These are phyloP conservation scores for Pseudocohnilembus persalinus DNA, from an alignment of 169 alveolate genomes.

Conservation along the genomic window DNA sequence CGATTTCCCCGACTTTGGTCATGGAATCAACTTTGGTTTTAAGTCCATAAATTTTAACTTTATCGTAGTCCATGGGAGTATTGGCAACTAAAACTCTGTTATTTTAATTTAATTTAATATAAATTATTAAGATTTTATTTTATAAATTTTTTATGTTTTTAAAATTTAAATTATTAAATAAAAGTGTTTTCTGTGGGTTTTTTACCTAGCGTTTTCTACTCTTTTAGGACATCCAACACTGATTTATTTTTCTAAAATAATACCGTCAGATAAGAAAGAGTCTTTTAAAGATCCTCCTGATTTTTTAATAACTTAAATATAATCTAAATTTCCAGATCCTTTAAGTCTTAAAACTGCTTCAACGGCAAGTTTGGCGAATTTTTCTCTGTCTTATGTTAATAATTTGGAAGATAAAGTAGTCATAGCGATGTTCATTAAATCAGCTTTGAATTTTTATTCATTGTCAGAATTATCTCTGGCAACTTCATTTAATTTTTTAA, in stretches of 20 bases:
- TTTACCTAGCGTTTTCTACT: conserved; percentile 70
- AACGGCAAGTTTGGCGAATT: conserved; percentile 96
- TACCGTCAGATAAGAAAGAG: conserved; percentile 98
- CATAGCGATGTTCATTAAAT: conserved; percentile 94
- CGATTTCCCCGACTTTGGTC: conserved; percentile 97
- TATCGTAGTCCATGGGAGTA: conserved; percentile 99
- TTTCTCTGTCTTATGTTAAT: conserved; percentile 94
- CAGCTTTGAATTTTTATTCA: conserved; percentile 86
- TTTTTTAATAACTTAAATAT: conserved; percentile 94
- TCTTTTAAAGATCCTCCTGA: conserved; percentile 98
- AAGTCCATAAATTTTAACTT: conserved; percentile 99
- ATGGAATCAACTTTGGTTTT: conserved; percentile 97
- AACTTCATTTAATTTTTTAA: conserved; percentile 81
- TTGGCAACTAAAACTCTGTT: conserved; percentile 93
- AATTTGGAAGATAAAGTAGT: conserved; percentile 98
- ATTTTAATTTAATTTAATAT: neutral
- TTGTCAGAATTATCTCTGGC: conserved; percentile 86
- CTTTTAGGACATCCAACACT: conserved; percentile 95
- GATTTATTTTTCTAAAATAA: conserved; percentile 96
- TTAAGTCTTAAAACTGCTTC: conserved; percentile 96
- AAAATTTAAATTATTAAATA: neutral
- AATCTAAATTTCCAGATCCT: conserved; percentile 86
- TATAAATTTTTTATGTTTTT: neutral
- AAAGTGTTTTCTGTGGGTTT: too few species aligned
- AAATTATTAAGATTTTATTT: neutral